Evolutionary conservation across 257 asterid genomes (phyloP).

Genomic region (Ilex asprella): DNA sequence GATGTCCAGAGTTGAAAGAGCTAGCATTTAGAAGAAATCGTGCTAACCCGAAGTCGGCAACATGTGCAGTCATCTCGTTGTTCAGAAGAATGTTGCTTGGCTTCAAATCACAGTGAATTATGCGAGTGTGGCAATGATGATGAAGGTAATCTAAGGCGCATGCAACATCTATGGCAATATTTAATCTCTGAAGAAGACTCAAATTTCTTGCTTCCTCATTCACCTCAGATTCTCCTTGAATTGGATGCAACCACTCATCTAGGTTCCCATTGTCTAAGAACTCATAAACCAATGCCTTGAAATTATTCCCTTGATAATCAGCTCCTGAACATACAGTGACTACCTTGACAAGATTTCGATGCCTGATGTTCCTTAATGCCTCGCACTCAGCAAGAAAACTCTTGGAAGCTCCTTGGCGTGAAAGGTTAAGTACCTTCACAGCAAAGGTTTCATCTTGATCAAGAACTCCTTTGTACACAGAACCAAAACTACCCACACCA

Average conservation of each 20-base stretch:
- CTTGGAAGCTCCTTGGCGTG: conserved; percentile 17
- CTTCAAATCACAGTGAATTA: conserved; percentile 27
- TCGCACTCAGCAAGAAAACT: conserved; percentile 25
- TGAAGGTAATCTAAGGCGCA: conserved; percentile 26
- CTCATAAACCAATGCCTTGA: conserved; percentile 24
- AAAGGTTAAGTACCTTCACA: conserved; percentile 22
- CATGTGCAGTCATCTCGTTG: no score
- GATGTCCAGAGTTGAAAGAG: not conserved
- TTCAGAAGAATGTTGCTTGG: no score
- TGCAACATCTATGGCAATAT: conserved; percentile 23
- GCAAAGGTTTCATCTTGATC: conserved; percentile 7
- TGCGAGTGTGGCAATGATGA: conserved; percentile 11
- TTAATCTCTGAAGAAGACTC: conserved; percentile 17
- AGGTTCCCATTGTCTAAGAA: conserved; percentile 20
- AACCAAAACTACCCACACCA: conserved; percentile 19
- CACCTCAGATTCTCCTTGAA: not conserved
- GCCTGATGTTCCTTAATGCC: conserved; percentile 21
- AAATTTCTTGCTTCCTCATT: not conserved
- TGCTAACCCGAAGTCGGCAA: no score
- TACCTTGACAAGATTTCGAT: conserved; percentile 23
- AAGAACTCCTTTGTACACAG: conserved; percentile 20
- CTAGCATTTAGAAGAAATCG: conserved; percentile 1
- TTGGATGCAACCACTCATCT: conserved; percentile 16
- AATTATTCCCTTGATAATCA: conserved; percentile 20
- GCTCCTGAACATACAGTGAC: conserved; percentile 25